These are phyloP conservation scores for Leccinum obscurum DNA, from an alignment of 768 basidiomycete genomes.

Conservation along the genomic window DNA sequence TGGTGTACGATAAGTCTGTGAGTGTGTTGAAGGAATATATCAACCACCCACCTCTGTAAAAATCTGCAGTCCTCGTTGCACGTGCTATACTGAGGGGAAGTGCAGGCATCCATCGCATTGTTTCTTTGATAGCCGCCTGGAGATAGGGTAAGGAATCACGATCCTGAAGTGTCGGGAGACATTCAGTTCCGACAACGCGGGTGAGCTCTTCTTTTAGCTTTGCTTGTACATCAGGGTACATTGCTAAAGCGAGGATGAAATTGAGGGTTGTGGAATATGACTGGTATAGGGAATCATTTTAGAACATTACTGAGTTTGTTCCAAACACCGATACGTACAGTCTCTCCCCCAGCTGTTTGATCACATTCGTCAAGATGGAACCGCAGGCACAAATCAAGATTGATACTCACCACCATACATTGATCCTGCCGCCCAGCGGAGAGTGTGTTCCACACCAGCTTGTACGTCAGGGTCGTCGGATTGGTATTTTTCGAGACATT, in stretches of 20 bases:
- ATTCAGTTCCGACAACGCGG: slow-evolving; percentile 42
- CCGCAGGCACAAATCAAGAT: not conserved
- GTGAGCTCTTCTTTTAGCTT: slow-evolving; percentile 57
- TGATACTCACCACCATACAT: slow-evolving; percentile 20
- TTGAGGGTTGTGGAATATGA: slow-evolving; percentile 19
- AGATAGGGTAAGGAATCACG: slow-evolving; percentile 49
- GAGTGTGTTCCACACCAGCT: slow-evolving; percentile 6
- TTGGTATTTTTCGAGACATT: slow-evolving; percentile 15
- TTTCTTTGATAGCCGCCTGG: slow-evolving; percentile 42
- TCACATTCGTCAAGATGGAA: not conserved
- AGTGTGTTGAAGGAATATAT: not conserved
- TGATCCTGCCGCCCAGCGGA: slow-evolving; percentile 20
- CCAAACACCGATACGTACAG: not conserved
- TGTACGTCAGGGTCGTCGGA: slow-evolving; percentile 7
- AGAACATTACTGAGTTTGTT: not conserved
- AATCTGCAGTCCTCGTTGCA: slow-evolving; percentile 6
- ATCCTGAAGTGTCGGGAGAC: slow-evolving; percentile 41
- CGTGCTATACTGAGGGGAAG: slow-evolving; percentile 18
- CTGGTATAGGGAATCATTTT: slow-evolving; percentile 1
- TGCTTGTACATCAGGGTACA: slow-evolving; percentile 44
- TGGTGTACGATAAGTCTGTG: not conserved
- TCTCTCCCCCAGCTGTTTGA: slow-evolving; percentile 9
- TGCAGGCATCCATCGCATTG: slow-evolving; percentile 8
- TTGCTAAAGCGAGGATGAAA: slow-evolving; percentile 18
- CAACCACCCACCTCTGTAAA: slow-evolving; percentile 9